Evolutionary conservation across 495 filamentous ascomycete species (phyloP).

Genomic region (Neurospora sp.): DNA sequence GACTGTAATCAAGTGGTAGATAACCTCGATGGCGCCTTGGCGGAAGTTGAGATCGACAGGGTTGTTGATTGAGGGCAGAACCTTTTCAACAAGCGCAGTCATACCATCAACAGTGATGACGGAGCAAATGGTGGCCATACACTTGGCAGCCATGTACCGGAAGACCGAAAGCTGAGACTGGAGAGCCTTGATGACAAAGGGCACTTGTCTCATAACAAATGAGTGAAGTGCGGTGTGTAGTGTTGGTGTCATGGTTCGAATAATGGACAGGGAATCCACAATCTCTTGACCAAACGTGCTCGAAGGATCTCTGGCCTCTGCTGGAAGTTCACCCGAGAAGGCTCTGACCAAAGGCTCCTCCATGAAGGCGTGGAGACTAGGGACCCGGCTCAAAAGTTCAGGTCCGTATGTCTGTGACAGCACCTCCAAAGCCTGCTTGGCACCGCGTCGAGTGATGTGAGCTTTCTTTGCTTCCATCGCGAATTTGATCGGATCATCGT

Average conservation of each 20-base stretch:
- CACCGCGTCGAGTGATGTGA: slow-evolving; percentile 78
- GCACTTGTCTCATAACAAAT: slow-evolving; percentile 73
- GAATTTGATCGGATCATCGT: slow-evolving; percentile 78
- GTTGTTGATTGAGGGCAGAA: slow-evolving; percentile 83
- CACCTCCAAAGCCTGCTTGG: slow-evolving; percentile 90
- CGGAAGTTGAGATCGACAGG: slow-evolving; percentile 73
- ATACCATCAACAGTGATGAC: slow-evolving; percentile 90
- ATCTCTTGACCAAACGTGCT: slow-evolving; percentile 76
- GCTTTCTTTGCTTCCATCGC: slow-evolving; percentile 79
- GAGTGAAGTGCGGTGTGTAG: slow-evolving; percentile 61
- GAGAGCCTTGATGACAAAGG: slow-evolving; percentile 76
- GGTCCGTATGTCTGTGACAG: slow-evolving; percentile 67
- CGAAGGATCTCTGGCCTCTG: slow-evolving; percentile 56
- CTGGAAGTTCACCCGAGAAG: slow-evolving; percentile 62
- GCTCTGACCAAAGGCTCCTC: slow-evolving; percentile 66
- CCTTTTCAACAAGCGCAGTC: slow-evolving; percentile 89
- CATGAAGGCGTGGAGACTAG: slow-evolving; percentile 69
- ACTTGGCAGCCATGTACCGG: slow-evolving; percentile 94
- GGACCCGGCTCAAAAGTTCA: slow-evolving; percentile 65
- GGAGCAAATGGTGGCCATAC: slow-evolving; percentile 93
- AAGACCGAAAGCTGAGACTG: slow-evolving; percentile 82
- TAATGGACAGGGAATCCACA: slow-evolving; percentile 84
- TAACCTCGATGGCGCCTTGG: slow-evolving; percentile 86
- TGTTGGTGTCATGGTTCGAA: slow-evolving; percentile 81
- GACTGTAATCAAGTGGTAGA: slow-evolving; percentile 93